phyloP scores from a whole-genome alignment of 345 rosid genomes.

The Turnera subulata region DNA sequence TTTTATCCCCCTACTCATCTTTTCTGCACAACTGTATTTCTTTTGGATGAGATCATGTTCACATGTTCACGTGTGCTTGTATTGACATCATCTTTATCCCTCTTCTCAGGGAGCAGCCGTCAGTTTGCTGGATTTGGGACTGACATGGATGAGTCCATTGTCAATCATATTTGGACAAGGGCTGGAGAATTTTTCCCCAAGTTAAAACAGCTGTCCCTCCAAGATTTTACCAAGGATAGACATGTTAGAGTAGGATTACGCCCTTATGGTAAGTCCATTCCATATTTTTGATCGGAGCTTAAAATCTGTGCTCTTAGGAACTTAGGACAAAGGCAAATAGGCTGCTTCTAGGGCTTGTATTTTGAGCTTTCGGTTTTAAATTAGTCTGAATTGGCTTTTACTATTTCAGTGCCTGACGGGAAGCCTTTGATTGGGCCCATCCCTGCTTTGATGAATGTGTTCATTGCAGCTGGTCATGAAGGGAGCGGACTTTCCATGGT shows the following conservation, averaged over 20 bases:
- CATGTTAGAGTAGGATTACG: slow-evolving; percentile 93
- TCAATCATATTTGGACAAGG: slow-evolving; percentile 63
- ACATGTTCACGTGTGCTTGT: not conserved
- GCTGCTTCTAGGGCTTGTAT: slow-evolving; percentile 1
- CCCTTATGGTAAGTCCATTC: slow-evolving; percentile 83
- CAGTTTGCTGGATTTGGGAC: slow-evolving; percentile 78
- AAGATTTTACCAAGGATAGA: slow-evolving; percentile 40
- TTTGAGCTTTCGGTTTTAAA: not conserved
- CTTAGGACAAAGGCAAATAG: too few relatives aligned
- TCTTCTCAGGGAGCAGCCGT: slow-evolving; percentile 78
- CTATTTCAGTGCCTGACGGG: slow-evolving; percentile 80
- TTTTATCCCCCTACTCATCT: not conserved
- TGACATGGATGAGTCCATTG: slow-evolving; percentile 53
- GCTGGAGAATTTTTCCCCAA: slow-evolving; percentile 79
- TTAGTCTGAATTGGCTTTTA: slow-evolving; percentile 7
- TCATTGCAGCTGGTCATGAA: slow-evolving; percentile 91
- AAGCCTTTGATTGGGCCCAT: slow-evolving; percentile 75
- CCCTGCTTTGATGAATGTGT: slow-evolving; percentile 60
- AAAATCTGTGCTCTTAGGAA: not conserved
- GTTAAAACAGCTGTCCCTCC: slow-evolving; percentile 42
- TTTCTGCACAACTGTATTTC: not conserved
- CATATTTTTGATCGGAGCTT: not conserved
- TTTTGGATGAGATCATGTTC: not conserved
- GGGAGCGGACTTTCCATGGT: slow-evolving; percentile 92
- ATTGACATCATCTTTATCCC: slow-evolving; percentile 4